These are phyloP conservation scores for Microdochium paspali DNA, from an alignment of 2,329 filamentous ascomycete species.

Conservation along the genomic window DNA sequence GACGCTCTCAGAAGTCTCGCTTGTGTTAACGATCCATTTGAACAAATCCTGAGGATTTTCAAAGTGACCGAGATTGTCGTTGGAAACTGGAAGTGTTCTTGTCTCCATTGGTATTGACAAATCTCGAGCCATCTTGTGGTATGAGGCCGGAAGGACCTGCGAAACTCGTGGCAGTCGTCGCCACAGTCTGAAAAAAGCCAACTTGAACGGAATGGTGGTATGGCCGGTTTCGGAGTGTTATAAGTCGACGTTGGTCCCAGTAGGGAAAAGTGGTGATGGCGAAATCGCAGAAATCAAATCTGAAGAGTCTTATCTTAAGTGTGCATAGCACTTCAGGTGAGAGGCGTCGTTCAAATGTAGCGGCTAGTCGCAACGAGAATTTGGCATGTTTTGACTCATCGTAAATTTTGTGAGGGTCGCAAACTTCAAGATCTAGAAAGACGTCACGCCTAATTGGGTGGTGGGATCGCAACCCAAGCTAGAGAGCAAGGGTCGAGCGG, in stretches of 20 bases:
- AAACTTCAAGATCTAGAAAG: background rate
- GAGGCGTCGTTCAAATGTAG: no score
- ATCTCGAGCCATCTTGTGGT: background rate
- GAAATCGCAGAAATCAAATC: background rate
- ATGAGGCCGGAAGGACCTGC: background rate
- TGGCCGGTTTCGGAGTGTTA: background rate
- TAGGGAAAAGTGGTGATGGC: background rate
- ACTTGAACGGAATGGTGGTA: background rate
- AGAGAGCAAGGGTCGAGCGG: background rate
- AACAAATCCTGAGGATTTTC: constrained; percentile 6
- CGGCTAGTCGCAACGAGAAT: no score
- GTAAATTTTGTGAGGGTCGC: background rate
- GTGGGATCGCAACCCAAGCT: background rate
- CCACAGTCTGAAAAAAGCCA: background rate
- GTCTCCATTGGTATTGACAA: background rate
- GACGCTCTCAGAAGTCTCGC: background rate
- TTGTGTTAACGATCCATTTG: constrained; percentile 15
- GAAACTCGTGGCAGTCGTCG: background rate
- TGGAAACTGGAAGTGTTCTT: background rate
- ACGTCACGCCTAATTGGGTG: background rate
- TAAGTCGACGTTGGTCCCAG: background rate
- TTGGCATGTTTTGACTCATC: background rate
- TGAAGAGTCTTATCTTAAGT: background rate
- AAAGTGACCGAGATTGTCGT: background rate
- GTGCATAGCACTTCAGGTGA: no score